A percentile compares a stretch with the other conserved stretches of the same genome.
Conservation (phyloP, 441 rosid genomes). For the Pelargonium citronellum region DNA sequence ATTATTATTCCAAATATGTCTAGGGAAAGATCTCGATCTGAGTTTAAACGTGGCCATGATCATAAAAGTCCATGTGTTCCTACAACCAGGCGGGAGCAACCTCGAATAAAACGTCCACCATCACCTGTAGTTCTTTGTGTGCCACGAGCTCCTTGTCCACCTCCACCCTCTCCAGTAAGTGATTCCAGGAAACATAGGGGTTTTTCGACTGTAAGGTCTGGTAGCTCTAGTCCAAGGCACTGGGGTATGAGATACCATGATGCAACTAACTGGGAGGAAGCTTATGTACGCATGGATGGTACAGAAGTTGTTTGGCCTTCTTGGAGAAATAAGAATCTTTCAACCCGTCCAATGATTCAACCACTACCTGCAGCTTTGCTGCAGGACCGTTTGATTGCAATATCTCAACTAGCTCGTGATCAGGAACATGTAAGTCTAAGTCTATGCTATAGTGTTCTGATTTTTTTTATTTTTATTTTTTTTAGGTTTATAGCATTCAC, state of each 20-base stretch:
- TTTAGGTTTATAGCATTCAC: slow-evolving; percentile 15
- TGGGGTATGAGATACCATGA: slow-evolving; percentile 91
- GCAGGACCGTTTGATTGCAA: slow-evolving; percentile 83
- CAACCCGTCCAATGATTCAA: slow-evolving; percentile 71
- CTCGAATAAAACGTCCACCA: slow-evolving; percentile 90
- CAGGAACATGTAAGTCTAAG: slow-evolving; percentile 76
- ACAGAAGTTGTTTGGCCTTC: slow-evolving; percentile 92
- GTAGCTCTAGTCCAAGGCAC: slow-evolving; percentile 98
- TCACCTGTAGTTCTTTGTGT: slow-evolving; percentile 96
- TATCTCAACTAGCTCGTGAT: slow-evolving; percentile 83
- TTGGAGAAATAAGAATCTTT: slow-evolving; percentile 85
- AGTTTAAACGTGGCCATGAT: slow-evolving; percentile 56
- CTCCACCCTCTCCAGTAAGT: slow-evolving; percentile 89
- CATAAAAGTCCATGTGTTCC: slow-evolving; percentile 81
- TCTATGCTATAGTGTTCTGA: slow-evolving; percentile 19
- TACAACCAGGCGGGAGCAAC: slow-evolving; percentile 67
- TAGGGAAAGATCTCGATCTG: slow-evolving; percentile 63
- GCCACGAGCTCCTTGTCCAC: slow-evolving; percentile 90
- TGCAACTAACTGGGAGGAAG: slow-evolving; percentile 64
- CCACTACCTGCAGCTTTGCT: slow-evolving; percentile 80
- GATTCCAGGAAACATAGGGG: slow-evolving; percentile 86
- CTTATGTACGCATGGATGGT: slow-evolving; percentile 60
- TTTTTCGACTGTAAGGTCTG: slow-evolving; percentile 93
- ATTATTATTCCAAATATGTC: slow-evolving; percentile 81
- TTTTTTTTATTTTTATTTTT: neutral